Percentiles rank a stretch among this genome's conserved stretches.
Conservation (phyloP, 495 filamentous ascomycete genomes). For the Penicillium cataractarum region DNA sequence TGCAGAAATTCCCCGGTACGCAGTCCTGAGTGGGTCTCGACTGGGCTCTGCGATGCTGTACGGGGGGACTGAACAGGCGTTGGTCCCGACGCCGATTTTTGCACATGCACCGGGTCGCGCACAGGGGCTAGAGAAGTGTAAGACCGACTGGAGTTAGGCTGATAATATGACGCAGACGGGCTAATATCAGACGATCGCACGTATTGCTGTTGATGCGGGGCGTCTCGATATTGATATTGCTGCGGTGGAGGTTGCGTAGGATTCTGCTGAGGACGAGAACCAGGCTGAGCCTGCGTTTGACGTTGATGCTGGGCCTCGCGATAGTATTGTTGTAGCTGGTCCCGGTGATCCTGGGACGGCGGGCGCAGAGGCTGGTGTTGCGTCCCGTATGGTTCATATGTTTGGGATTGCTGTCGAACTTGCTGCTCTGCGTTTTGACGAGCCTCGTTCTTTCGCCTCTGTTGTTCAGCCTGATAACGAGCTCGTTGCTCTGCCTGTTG, state of each 20-base stretch:
- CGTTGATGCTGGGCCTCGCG: neutral
- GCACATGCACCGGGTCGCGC: neutral
- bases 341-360: neutral
- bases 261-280: neutral
- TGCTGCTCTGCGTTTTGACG: neutral
- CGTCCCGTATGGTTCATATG: neutral
- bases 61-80: neutral
- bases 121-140: neutral
- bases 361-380: neutral
- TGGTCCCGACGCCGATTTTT: neutral
- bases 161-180: neutral
- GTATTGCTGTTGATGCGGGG: constrained; percentile 8
- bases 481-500: neutral
- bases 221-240: neutral
- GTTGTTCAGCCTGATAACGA: neutral
- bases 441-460: neutral
- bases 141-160: neutral
- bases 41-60: neutral
- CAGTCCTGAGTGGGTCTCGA: neutral
- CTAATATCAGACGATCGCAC: neutral
- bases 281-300: neutral
- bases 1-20: neutral
- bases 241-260: neutral
- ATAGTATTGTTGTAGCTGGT: constrained; percentile 4
- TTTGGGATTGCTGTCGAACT: neutral